Base-by-base conservation (phyloP, 2,329 filamentous ascomycete species). In the Rutstroemia sp. region DNA sequence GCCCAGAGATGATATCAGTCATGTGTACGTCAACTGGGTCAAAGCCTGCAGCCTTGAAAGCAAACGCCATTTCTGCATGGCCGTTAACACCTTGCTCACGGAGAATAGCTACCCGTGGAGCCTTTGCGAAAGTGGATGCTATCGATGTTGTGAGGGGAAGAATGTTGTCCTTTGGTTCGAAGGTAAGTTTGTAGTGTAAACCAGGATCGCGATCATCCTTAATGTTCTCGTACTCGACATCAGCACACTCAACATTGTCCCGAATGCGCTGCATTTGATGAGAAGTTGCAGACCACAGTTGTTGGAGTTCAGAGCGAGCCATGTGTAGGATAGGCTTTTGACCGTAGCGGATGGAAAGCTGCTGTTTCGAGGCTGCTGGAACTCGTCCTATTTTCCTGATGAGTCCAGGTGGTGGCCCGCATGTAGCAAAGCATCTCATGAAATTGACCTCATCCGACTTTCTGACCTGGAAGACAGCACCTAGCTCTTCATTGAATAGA, bases 31-130 rank as follows among this genome's bases (percentile, higher is more conserved):
- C 92, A 48, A 97, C 82, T 14, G 92, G 84, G 50, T 91, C 86
- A 75, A 97, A 97, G 39, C 92, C 92, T 45, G 94, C 92, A 38
- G 85, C 85, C 62, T 87, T 85, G 79, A 97, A 97, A 49, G 92
- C 91, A 68, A 95, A 97, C 1, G 94, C 94, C 90, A 99, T 95
- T 72, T 99, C 94, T n/a, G 90, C 86, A 66, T 96, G 84, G 44
- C 92, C 90, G 74, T 99, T 97, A 63, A 96, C 90, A 70, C 94
- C 94, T 71, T 96, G 91, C 72, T 97, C 94, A 68, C 94, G 82
- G 21, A 99, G 83, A 65, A 99, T 95, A 45, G 94, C 94, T 23
- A 99, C 92, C 34, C 85, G 83, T 1, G 88, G 88, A 72, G 70
- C 66, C 65, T 76, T 80, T 60, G 77, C 78, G 69, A 90, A 82